phyloP scores from a whole-genome alignment of 257 asterid species.

The Voacanga thouarsii region DNA sequence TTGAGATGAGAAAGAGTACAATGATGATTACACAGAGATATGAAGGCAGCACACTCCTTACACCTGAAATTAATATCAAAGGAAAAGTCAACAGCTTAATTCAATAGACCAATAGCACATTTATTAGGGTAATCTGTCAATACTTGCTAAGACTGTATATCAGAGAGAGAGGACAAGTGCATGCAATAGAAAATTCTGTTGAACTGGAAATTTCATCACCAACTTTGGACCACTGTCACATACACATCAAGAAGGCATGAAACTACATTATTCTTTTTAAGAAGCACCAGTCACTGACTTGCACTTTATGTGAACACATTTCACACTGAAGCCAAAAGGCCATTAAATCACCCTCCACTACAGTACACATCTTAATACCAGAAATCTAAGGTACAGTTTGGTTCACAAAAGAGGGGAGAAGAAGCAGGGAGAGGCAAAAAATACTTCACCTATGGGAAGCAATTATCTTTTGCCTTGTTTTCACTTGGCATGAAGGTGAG shows the following conservation, averaged over 20 bases:
- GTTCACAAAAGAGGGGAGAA: too few species aligned
- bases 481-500: too few species aligned
- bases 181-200: not conserved
- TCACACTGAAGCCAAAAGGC: not conserved
- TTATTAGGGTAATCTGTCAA: not conserved
- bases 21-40: not conserved
- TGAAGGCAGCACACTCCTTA: slow-evolving; percentile 5
- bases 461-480: too few species aligned
- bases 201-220: not conserved
- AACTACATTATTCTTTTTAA: not conserved
- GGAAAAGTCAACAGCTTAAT: slow-evolving; percentile 3
- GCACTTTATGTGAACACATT: not conserved
- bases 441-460: too few species aligned
- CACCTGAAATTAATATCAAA: slow-evolving; percentile 11
- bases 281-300: not conserved
- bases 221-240: not conserved
- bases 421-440: too few species aligned
- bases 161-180: not conserved
- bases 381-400: not conserved
- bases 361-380: not conserved
- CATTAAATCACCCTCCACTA: not conserved
- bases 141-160: not conserved
- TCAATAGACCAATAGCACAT: not conserved
- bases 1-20: not conserved
- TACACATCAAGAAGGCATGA: too few species aligned